Evolutionary conservation across 2,329 filamentous ascomycete genomes (phyloP).

Genomic region (Colletotrichum cordylinicola): DNA sequence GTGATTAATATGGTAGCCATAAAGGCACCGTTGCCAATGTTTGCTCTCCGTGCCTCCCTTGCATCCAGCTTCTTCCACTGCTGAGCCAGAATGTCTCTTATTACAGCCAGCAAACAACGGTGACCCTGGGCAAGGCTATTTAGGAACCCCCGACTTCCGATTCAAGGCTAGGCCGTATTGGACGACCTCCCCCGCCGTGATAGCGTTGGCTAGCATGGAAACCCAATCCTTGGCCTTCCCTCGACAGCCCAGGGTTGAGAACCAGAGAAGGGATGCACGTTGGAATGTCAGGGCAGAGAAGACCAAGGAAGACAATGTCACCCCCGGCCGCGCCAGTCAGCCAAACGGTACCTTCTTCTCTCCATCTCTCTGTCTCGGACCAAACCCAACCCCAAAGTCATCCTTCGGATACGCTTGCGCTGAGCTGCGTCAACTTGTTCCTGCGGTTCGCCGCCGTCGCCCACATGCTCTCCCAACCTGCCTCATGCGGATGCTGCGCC

Average conservation of each 20-base stretch:
- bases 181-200: constrained; percentile 7
- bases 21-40: not conserved
- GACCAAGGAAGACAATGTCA: not conserved
- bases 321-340: not conserved
- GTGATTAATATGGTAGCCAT: not conserved
- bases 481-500: constrained; percentile 30
- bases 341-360: not conserved
- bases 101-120: not conserved
- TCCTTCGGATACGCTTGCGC: not conserved
- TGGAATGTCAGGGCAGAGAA: not conserved
- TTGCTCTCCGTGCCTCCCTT: not conserved
- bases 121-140: not conserved
- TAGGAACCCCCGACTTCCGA: not conserved
- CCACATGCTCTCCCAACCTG: constrained; percentile 25
- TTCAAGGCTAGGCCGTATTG: constrained; percentile 1
- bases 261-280: not conserved
- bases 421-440: constrained; percentile 3
- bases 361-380: not conserved
- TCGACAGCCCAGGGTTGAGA: not conserved
- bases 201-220: not conserved
- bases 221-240: not conserved
- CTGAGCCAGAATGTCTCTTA: not conserved
- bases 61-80: not conserved
- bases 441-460: constrained; percentile 12
- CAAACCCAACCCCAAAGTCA: not conserved